Evolutionary conservation across 441 rosid genomes (phyloP).

Genomic region (Corymbia calophylla): DNA sequence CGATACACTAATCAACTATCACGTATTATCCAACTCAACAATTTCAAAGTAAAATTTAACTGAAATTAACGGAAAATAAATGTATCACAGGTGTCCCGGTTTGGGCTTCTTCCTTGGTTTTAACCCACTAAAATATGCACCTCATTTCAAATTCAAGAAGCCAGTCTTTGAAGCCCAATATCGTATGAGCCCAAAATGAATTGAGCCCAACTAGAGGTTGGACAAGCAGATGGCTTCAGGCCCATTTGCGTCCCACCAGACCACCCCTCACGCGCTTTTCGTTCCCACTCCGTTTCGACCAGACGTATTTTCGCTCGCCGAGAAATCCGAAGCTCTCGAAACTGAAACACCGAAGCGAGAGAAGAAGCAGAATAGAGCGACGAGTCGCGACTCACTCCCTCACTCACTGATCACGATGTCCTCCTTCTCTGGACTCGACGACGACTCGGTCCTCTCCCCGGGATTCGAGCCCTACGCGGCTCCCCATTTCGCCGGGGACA

Average conservation of each 20-base stretch:
- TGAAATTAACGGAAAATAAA: too few species aligned
- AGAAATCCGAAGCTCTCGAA: not conserved
- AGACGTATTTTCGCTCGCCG: not conserved
- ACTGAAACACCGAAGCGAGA: not conserved
- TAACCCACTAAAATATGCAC: too few species aligned
- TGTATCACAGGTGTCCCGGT: too few species aligned
- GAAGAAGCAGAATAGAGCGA: not conserved
- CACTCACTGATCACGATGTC: slow-evolving; percentile 32
- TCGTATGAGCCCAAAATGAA: not conserved
- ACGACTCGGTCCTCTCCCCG: slow-evolving; percentile 29
- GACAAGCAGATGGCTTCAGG: not conserved
- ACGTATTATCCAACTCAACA: too few species aligned
- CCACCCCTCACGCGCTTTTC: not conserved
- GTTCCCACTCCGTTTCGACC: not conserved
- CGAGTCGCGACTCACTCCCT: not conserved
- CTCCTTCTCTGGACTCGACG: slow-evolving; percentile 29
- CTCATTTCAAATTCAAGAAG: not conserved
- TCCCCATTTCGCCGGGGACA: slow-evolving; percentile 10
- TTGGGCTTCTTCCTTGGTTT: too few species aligned
- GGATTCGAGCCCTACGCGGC: slow-evolving; percentile 13
- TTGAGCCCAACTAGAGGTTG: not conserved
- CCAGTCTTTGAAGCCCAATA: not conserved
- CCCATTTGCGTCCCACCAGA: not conserved
- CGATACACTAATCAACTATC: too few species aligned
- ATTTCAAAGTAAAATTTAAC: too few species aligned